Evolutionary conservation across 176 grass and related monocot species (phyloP).

Genomic region (Oryza brachyantha): DNA sequence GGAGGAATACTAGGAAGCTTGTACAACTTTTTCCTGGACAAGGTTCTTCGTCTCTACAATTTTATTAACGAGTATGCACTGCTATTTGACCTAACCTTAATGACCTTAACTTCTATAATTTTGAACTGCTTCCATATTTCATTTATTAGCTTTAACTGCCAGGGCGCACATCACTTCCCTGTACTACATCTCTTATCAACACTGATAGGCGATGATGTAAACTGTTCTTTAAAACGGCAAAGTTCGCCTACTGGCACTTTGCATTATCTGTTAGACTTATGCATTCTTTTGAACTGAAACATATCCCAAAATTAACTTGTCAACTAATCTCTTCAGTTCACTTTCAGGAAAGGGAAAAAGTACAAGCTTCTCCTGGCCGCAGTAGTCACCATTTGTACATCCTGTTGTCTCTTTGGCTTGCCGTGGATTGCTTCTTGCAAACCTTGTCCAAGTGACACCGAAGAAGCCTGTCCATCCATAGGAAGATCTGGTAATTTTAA

Average conservation of each 20-base stretch:
- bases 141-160: neutral
- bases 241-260: slow-evolving; percentile 1
- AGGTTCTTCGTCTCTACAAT: slow-evolving; percentile 78
- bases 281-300: neutral
- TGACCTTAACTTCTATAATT: slow-evolving; percentile 5
- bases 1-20: slow-evolving; percentile 87
- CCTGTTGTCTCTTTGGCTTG: slow-evolving; percentile 81
- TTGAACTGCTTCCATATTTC: neutral
- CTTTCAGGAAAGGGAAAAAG: slow-evolving; percentile 69
- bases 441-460: slow-evolving; percentile 55
- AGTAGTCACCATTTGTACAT: slow-evolving; percentile 64
- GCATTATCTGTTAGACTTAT: neutral
- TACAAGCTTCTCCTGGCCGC: slow-evolving; percentile 81
- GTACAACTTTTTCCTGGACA: slow-evolving; percentile 75
- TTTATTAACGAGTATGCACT: slow-evolving; percentile 69
- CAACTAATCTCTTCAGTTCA: slow-evolving; percentile 25
- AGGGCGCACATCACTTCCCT: neutral
- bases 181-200: neutral
- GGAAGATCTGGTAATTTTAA: slow-evolving; percentile 97
- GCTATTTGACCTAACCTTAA: slow-evolving; percentile 18
- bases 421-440: slow-evolving; percentile 86
- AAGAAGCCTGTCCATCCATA: slow-evolving; percentile 85
- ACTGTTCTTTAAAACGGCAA: neutral
- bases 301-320: neutral
- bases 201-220: neutral